These are phyloP conservation scores for Suhomyces taliae DNA, from an alignment of 1,139 yeast genomes.

Conservation along the genomic window DNA sequence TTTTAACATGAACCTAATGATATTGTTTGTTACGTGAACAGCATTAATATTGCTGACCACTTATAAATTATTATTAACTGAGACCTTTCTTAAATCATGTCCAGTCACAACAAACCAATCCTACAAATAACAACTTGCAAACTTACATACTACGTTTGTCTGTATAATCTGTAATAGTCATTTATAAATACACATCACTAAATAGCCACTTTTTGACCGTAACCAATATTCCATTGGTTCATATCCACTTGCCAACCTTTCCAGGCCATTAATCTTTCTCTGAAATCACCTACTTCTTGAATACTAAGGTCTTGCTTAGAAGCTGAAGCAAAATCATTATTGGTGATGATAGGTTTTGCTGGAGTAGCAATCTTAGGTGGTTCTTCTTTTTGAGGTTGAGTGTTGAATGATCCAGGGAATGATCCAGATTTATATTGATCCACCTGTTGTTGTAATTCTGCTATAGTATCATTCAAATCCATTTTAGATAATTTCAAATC, in stretches of 20 bases:
- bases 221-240: slow-evolving; percentile 59
- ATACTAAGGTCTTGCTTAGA: slow-evolving; percentile 30
- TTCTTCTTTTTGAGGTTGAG: slow-evolving; percentile 3
- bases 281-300: slow-evolving; percentile 35
- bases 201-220: slow-evolving; percentile 7
- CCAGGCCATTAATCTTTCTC: slow-evolving; percentile 59
- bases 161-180: slow-evolving; percentile 1
- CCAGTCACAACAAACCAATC: neutral
- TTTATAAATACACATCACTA: slow-evolving; percentile 7
- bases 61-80: no score
- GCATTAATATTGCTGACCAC: no score
- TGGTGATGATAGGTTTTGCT: slow-evolving; percentile 38
- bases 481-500: slow-evolving; percentile 45
- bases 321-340: slow-evolving; percentile 34
- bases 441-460: slow-evolving; percentile 27
- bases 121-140: neutral
- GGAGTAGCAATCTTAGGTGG: slow-evolving; percentile 20
- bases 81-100: neutral
- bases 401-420: slow-evolving; percentile 7
- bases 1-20: no score
- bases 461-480: slow-evolving; percentile 44
- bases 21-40: no score
- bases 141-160: neutral
- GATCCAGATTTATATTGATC: slow-evolving; percentile 16
- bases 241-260: slow-evolving; percentile 85